phyloP scores from a whole-genome alignment of 225 moss, liverwort and hornwort species.

The Rhytidiadelphus loreus region DNA sequence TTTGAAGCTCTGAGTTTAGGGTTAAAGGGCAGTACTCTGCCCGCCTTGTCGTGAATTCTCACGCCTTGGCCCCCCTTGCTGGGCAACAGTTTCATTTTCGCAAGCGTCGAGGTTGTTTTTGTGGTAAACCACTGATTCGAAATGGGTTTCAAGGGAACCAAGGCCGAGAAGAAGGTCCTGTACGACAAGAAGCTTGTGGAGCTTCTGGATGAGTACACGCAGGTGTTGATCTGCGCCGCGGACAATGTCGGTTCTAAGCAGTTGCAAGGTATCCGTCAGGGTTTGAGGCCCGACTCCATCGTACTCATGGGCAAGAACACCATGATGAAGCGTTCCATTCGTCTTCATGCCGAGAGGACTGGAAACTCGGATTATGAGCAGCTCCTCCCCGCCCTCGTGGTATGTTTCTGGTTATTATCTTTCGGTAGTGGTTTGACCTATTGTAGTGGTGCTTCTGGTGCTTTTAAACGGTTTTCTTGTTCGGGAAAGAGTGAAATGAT shows the following conservation, averaged over 20 bases:
- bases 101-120: neutral
- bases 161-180: conserved; percentile 69
- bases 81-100: neutral
- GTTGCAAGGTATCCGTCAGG: conserved; percentile 74
- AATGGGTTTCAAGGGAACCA: conserved; percentile 98
- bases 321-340: conserved; percentile 96
- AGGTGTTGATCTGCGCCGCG: conserved; percentile 75
- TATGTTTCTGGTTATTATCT: neutral
- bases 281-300: conserved; percentile 74
- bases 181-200: conserved; percentile 86
- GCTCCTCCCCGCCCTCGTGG: conserved; percentile 67
- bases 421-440: neutral
- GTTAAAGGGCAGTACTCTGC: conserved; percentile 47
- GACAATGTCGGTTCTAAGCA: conserved; percentile 97
- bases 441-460: no score
- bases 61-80: conserved; percentile 42
- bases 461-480: no score
- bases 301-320: conserved; percentile 98
- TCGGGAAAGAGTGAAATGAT: conserved; percentile 3
- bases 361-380: conserved; percentile 55
- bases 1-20: neutral
- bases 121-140: neutral
- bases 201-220: conserved; percentile 61
- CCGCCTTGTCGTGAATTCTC: conserved; percentile 45
- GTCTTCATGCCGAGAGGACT: conserved; percentile 61